These are phyloP conservation scores for Geotrichum histeridarum DNA, from an alignment of 1,139 yeast species.

Conservation along the genomic window DNA sequence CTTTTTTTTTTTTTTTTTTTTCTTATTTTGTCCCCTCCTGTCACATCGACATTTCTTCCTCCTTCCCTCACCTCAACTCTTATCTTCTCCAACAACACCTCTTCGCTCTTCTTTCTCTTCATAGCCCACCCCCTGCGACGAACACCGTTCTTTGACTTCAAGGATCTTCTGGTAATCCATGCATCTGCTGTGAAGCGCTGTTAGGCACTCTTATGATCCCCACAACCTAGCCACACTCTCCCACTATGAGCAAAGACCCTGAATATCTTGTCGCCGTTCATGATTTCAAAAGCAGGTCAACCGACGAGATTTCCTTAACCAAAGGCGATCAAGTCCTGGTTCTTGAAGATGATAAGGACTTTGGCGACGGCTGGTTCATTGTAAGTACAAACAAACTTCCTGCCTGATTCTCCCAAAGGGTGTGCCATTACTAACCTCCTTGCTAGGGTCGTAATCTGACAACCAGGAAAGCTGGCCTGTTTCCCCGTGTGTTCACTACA, in stretches of 20 bases:
- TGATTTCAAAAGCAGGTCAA: constrained; percentile 78
- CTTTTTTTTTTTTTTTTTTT: background rate
- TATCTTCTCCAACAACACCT: no score
- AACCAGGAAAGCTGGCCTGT: constrained; percentile 73
- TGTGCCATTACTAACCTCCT: constrained; percentile 24
- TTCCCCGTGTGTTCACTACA: constrained; percentile 74
- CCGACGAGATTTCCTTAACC: constrained; percentile 75
- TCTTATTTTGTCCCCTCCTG: background rate
- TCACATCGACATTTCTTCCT: background rate
- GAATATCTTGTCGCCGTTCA: constrained; percentile 57
- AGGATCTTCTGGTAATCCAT: background rate
- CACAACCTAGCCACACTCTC: no score
- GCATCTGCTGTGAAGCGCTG: no score
- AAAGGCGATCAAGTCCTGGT: constrained; percentile 87
- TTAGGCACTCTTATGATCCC: no score
- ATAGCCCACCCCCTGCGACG: background rate
- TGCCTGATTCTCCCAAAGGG: background rate
- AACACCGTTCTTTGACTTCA: background rate
- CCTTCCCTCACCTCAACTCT: background rate
- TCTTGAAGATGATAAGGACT: constrained; percentile 88
- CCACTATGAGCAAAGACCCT: constrained; percentile 18
- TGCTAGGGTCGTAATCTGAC: constrained; percentile 63
- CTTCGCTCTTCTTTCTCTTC: background rate
- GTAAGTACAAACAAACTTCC: constrained; percentile 28
- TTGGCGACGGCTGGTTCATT: constrained; percentile 95